Evolutionary conservation across 2,329 filamentous ascomycete species (phyloP).

Genomic region (Aspergillus novofumigatus): DNA sequence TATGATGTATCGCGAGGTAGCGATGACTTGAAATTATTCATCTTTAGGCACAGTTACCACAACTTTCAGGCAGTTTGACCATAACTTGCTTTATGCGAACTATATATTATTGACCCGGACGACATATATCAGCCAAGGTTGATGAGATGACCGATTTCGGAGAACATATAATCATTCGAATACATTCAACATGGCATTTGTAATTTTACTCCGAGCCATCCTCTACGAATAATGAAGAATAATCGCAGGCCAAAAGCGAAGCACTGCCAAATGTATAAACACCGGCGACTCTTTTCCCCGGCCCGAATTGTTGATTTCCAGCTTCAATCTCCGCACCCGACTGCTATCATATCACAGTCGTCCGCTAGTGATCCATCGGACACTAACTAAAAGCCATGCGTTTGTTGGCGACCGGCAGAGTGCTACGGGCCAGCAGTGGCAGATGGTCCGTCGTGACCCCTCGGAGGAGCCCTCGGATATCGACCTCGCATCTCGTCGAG

Average conservation of each 20-base stretch:
- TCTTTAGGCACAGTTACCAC: background rate
- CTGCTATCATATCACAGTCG: background rate
- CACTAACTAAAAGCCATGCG: constrained; percentile 27
- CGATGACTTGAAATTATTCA: background rate
- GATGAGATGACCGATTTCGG: background rate
- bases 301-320: background rate
- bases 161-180: background rate
- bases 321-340: background rate
- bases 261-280: background rate
- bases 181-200: too few species aligned
- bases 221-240: background rate
- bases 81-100: background rate
- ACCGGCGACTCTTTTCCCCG: constrained; percentile 6
- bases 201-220: background rate
- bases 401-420: constrained; percentile 37
- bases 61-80: background rate
- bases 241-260: background rate
- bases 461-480: constrained; percentile 17
- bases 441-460: constrained; percentile 29
- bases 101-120: background rate
- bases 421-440: constrained; percentile 33
- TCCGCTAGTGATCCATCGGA: background rate
- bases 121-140: background rate
- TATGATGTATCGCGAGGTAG: constrained; percentile 44
- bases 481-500: constrained; percentile 17